Base-by-base conservation (phyloP, 331 rosid genomes). In the Erythrophleum ivorense region DNA sequence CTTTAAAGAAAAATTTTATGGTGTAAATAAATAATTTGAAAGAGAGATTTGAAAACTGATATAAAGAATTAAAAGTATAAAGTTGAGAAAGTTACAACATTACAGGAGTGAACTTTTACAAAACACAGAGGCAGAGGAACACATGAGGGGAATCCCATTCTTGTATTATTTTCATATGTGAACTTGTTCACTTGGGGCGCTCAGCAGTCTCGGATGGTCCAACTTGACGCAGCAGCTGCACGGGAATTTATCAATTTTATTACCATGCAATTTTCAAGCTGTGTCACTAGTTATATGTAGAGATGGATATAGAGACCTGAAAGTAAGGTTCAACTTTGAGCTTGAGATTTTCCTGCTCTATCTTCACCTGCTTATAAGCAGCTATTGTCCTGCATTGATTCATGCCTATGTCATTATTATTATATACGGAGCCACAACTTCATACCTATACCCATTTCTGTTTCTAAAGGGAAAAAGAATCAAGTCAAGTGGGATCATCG, bases 141-240 rank as follows among this genome's bases (percentile, higher is more conserved):
- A 68, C n/a, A 45, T 8, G 9, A 45, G 16, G 34, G 14, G 73
- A 9, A n/a, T 40, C 53, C 6, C 50, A 18, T n/a, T 18, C 31
- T n/a, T 36, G 6, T 13, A 6, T 7, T 6, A 16, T 4, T 62
- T 24, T 11, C 7, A 33, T 10, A 9, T 3, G 2, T 11, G 7
- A 13, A 11, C 12, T 45, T 21, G 12, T 64, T 77, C 46, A 82
- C 64, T 67, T 69, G 31, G 76, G 84, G 24, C 45, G 71, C 58
- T 82, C 10, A 36, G 86, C 76, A 24, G 76, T 29, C 64, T 75
- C 78, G 10, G 31, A 2, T 57, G 78, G 77, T 10, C 78, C 73
- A 21, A 49, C 76, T 83, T 80, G 84, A 60, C 78, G 46, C 41
- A 62, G 18, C 70, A 83, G 16, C 89, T 83, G 84, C 75, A 83